A percentile compares a stretch with the other conserved stretches of the same genome.
These are phyloP conservation scores for Plasmodium vivax DNA, from an alignment of 169 alveolate genomes.

Conservation along the genomic window DNA sequence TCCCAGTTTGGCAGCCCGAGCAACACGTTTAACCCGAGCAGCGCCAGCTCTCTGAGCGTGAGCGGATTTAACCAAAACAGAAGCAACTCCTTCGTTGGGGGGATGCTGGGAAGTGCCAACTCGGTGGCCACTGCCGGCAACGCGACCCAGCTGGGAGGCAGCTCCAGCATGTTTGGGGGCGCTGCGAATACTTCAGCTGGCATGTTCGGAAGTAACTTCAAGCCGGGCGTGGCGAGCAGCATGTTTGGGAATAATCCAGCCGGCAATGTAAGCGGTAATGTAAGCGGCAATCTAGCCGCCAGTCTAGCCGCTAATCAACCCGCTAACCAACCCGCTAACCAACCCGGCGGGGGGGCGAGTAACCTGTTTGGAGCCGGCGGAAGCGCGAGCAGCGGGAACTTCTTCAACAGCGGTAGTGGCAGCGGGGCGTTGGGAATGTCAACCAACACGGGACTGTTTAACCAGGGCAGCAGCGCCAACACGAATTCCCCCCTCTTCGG, in stretches of 20 bases:
- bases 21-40: not conserved
- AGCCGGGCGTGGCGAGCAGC: not conserved
- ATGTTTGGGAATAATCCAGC: not conserved
- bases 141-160: not conserved
- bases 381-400: not conserved
- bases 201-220: not conserved
- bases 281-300: too few relatives aligned
- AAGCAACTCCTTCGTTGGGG: not conserved
- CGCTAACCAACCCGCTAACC: not conserved
- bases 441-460: conserved; percentile 1
- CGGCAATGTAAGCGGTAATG: too few relatives aligned
- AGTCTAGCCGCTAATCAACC: too few relatives aligned
- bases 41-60: not conserved
- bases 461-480: not conserved
- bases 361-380: conserved; percentile 11
- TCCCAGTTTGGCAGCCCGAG: not conserved
- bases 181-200: not conserved
- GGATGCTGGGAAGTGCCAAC: conserved; percentile 1
- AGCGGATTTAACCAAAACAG: conserved; percentile 8
- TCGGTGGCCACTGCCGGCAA: not conserved
- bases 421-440: conserved; percentile 15
- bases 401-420: conserved; percentile 1
- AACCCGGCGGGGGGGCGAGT: not conserved
- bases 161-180: not conserved
- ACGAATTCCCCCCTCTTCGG: not conserved